Percentiles rank a stretch among this genome's conserved stretches.
These are phyloP conservation scores for Vigna hirtella DNA, from an alignment of 306 rosid species.

Conservation along the genomic window DNA sequence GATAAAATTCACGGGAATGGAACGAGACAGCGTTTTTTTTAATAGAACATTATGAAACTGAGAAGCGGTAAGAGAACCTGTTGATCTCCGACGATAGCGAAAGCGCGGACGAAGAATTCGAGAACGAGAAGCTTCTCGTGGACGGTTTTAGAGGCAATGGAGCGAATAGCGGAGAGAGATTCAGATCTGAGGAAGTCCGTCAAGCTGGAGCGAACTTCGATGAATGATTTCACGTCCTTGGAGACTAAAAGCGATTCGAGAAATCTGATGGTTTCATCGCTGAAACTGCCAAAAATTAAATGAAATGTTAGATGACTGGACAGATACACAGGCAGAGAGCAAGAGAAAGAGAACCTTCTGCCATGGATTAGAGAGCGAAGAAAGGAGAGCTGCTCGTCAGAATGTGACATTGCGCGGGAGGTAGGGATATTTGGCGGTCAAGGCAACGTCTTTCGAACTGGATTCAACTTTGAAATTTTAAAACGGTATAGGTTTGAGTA, in stretches of 20 bases:
- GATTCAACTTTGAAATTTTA: not conserved
- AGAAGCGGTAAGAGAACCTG: constrained; percentile 53
- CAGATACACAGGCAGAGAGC: not conserved
- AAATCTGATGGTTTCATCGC: constrained; percentile 55
- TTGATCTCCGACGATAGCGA: constrained; percentile 71
- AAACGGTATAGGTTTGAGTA: not conserved
- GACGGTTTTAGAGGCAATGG: constrained; percentile 54
- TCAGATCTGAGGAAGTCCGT: constrained; percentile 61
- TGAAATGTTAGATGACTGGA: not conserved
- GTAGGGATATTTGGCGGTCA: constrained; percentile 41
- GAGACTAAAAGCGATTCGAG: constrained; percentile 63
- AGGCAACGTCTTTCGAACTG: not conserved
- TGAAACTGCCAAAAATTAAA: constrained; percentile 52
- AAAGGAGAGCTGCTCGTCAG: constrained; percentile 51
- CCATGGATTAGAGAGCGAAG: constrained; percentile 57
- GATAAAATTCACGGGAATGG: not conserved
- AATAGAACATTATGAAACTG: not conserved
- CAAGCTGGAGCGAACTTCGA: constrained; percentile 58
- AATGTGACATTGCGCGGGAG: constrained; percentile 59
- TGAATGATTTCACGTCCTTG: constrained; percentile 62
- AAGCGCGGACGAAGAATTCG: constrained; percentile 76
- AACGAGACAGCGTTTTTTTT: not conserved
- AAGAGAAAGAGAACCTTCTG: constrained; percentile 56
- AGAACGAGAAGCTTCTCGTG: constrained; percentile 71
- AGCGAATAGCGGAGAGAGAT: constrained; percentile 55